Evolutionary conservation across 116 monocot genomes (phyloP), one percentile per base, ranked within the genome.

Genomic region (Cymodocea nodosa): DNA sequence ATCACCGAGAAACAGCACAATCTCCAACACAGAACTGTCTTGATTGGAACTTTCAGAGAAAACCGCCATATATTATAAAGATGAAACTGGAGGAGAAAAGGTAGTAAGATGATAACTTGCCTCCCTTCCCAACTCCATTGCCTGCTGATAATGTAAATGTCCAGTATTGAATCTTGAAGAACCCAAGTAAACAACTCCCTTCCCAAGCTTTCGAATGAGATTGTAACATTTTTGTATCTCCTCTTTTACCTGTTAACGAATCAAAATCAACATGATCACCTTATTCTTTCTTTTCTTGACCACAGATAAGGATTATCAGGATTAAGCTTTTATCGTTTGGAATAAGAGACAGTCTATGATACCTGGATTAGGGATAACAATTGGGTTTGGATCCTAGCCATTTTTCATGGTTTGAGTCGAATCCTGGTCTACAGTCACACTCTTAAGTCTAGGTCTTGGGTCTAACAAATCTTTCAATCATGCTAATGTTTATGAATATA

Each of bases 161-260:
- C 70, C 62, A 5, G 65, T 14, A 0, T 73, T 65, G 19, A 95
- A 60, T 78, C 90, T 80, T 24, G 95, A 84, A 68, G 95, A 95
- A 61, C 95, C 95, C 35, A 95, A 66, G 72, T 95, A 95, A 9
- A 95, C 17, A 30, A 72, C 85, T 56, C 95, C 90, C 58, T 90
- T 81, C 50, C 95, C 95, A 58, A 95, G 85, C 64, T 68, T 86
- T 52, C 81, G 79, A 24, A 95, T 79, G 13, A 95, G 80, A 68
- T 74, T 64, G 68, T 85, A 95, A 74, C 95, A 95, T 70, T 64
- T 83, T 56, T 79, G 60, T 7, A 95, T 87, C 71, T 95, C 95
- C 73, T 78, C 56, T 76, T 64, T 90, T 63, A 95, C 90, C 95
- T 94, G 30, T 35, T 3, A 37, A 44, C 9, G 6, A 39, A 23